Conservation (phyloP, 306 rosid genomes). For the Quercus dentata region DNA sequence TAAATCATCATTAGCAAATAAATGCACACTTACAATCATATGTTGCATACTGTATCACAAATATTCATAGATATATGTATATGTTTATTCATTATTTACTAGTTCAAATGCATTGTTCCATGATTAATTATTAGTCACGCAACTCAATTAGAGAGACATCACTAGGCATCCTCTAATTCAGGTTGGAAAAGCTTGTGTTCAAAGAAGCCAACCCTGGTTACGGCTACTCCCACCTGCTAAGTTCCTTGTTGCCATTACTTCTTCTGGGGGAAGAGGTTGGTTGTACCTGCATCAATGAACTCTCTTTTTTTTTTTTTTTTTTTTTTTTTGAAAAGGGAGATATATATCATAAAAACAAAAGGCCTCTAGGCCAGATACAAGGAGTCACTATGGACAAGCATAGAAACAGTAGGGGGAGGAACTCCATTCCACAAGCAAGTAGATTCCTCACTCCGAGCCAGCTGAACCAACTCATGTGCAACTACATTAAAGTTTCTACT, state of each 20-base stretch:
- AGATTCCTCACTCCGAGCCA: no score
- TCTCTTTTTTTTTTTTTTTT: no score
- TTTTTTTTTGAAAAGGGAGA: no score
- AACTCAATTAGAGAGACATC: not conserved
- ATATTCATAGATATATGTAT: not conserved
- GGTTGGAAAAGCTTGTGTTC: not conserved
- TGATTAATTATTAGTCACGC: not conserved
- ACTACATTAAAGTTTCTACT: no score
- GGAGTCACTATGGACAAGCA: no score
- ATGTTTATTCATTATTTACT: not conserved
- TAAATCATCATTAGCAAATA: not conserved
- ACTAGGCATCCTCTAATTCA: no score
- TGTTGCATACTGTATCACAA: not conserved
- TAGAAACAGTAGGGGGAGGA: no score
- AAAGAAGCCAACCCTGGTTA: constrained; percentile 21
- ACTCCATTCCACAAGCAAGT: no score
- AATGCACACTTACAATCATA: not conserved
- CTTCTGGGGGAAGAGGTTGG: not conserved
- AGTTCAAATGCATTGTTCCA: not conserved
- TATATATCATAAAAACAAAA: no score
- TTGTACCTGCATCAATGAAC: not conserved
- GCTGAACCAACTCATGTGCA: no score
- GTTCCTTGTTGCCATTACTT: not conserved
- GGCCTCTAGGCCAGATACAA: no score
- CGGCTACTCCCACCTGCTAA: not conserved